These are phyloP conservation scores for Ocimum tenuiflorum DNA, from an alignment of 257 asterid genomes.

Conservation along the genomic window DNA sequence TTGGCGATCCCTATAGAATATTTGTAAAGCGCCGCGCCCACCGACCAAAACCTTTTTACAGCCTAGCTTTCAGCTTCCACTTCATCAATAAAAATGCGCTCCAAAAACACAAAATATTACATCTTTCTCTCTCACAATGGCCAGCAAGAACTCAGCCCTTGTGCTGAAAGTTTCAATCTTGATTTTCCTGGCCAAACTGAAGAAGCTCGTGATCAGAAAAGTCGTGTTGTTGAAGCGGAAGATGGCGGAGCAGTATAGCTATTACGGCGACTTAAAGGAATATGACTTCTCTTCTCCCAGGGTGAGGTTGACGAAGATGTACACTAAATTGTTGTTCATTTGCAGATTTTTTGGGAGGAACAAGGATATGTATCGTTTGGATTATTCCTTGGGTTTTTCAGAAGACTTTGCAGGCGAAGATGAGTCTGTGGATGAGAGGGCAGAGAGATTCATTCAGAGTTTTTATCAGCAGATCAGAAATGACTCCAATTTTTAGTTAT, in stretches of 20 bases:
- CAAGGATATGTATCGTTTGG: conserved; percentile 1
- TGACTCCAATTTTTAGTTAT: conserved; percentile 17
- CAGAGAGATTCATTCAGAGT: conserved; percentile 66
- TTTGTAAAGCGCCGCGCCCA: conserved; percentile 18
- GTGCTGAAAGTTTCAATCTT: no score
- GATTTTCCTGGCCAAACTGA: conserved; percentile 41
- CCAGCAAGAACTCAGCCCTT: conserved; percentile 35
- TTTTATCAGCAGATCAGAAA: conserved; percentile 64
- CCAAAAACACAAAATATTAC: no score
- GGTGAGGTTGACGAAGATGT: conserved; percentile 28
- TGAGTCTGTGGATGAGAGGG: conserved; percentile 57
- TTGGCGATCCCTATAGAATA: conserved; percentile 13
- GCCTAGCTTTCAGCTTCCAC: no score
- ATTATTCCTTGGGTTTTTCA: no score
- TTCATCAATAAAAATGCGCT: no score
- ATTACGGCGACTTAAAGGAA: conserved; percentile 42
- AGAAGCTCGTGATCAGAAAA: conserved; percentile 32
- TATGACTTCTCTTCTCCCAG: conserved; percentile 56
- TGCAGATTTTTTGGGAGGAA: conserved; percentile 32
- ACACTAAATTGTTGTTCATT: conserved; percentile 9
- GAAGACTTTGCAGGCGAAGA: conserved; percentile 22
- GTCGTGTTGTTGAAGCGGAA: conserved; percentile 32
- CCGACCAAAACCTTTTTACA: conserved; percentile 23
- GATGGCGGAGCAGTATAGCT: conserved; percentile 30
- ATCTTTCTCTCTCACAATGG: conserved; percentile 28